Evolutionary conservation across 2,329 filamentous ascomycete genomes (phyloP), one percentile per base, ranked within the genome.

Genomic region (Neoascochyta sp.): DNA sequence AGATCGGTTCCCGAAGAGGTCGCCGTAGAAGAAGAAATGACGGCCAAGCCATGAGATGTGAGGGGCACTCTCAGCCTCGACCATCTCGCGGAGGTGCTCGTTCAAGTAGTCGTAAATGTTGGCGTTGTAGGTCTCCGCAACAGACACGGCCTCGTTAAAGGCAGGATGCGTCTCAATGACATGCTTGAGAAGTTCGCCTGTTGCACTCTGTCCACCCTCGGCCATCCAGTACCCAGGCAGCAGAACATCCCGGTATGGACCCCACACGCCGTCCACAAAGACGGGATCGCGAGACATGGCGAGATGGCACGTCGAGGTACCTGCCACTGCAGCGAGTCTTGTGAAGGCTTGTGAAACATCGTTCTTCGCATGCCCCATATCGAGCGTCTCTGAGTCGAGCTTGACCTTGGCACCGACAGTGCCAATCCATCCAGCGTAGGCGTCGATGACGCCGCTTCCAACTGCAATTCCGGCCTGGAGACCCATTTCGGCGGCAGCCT

Each of bases 21-120:
- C 92, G 43, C 92, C 92, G 63, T 98, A 98, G 71, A 98, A 93
- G 78, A 98, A 98, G 69, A 94, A 84, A 65, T 98, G 90, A 7
- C 90, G 85, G 9, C 81, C 88, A 2, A 98, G 73, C 63, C 89
- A 93, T 11, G 86, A 82, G 41, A 96, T 76, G 29, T 78, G 80
- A 0, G 89, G 89, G 3, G 86, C 86, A 2, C 73, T 69, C 14
- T 69, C 65, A 52, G 80, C 80, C 50, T 81, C 75, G 14, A 76
- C 76, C 71, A 96, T 75, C 48, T 86, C 80, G 39, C 80, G 76
- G 8, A 98, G 78, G 54, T 93, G 88, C 41, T 81, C 75, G 64
- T 98, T 96, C 34, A 98, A 76, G 63, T 89, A 95, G 59, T 95
- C 88, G 67, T 95, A 98, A 43, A 96, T 87, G 67, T 89, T 94